phyloP scores from a whole-genome alignment of 306 rosid genomes.

The Urtica urens region DNA sequence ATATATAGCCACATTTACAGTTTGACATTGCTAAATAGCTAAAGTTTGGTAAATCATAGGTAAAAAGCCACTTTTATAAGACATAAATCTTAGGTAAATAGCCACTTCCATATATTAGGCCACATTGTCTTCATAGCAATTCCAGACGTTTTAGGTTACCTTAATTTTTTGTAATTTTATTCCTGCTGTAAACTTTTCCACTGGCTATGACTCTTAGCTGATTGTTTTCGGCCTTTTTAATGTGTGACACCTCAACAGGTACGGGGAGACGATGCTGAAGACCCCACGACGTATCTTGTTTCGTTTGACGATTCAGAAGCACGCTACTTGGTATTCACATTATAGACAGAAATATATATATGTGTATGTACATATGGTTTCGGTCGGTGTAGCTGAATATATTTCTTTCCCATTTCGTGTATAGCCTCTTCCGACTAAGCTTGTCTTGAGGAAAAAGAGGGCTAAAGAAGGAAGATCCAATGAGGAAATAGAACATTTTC shows the following conservation, averaged over 20 bases:
- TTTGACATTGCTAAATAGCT: too few species aligned
- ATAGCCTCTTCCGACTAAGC: slow-evolving; percentile 96
- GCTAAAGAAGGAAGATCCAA: slow-evolving; percentile 75
- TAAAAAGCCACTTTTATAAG: too few species aligned
- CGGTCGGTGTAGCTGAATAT: slow-evolving; percentile 11
- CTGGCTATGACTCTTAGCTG: neutral
- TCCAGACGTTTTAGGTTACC: too few species aligned
- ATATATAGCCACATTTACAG: too few species aligned
- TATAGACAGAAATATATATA: slow-evolving; percentile 11
- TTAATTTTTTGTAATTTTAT: neutral
- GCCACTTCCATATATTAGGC: too few species aligned
- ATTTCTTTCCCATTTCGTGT: slow-evolving; percentile 24
- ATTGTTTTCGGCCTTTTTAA: neutral
- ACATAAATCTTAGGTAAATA: too few species aligned
- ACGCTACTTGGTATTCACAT: slow-evolving; percentile 57
- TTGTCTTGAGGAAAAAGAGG: slow-evolving; percentile 81
- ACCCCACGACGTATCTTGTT: slow-evolving; percentile 74
- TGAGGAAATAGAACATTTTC: slow-evolving; percentile 84
- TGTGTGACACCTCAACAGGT: slow-evolving; percentile 32
- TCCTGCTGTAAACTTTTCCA: neutral
- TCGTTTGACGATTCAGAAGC: slow-evolving; percentile 79
- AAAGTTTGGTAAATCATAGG: too few species aligned
- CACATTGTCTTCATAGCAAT: too few species aligned
- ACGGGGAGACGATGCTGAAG: slow-evolving; percentile 74
- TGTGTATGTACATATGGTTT: neutral